Conservation (phyloP, 805 yeast genomes). For the Lachancea nothofagi region DNA sequence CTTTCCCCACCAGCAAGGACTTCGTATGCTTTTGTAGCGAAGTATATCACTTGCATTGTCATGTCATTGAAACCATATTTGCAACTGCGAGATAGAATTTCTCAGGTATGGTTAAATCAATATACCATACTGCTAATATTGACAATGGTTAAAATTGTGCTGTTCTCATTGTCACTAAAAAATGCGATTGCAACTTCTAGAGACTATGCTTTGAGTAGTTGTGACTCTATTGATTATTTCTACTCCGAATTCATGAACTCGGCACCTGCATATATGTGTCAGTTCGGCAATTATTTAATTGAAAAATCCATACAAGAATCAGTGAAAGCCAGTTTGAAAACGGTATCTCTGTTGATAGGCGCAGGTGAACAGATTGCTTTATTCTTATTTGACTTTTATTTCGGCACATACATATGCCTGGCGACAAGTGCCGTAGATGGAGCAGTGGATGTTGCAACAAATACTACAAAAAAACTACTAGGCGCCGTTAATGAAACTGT, state of each 20-base stretch:
- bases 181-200: slow-evolving; percentile 39
- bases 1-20: neutral
- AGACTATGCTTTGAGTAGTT: slow-evolving; percentile 37
- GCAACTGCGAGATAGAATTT: slow-evolving; percentile 45
- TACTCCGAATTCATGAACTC: slow-evolving; percentile 34
- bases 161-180: slow-evolving; percentile 48
- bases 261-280: slow-evolving; percentile 53
- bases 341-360: slow-evolving; percentile 44
- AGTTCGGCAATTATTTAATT: slow-evolving; percentile 48
- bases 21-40: neutral
- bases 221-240: slow-evolving; percentile 42
- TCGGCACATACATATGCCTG: slow-evolving; percentile 87
- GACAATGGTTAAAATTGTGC: slow-evolving; percentile 51
- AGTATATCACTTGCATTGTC: neutral
- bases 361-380: slow-evolving; percentile 54
- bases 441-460: slow-evolving; percentile 63
- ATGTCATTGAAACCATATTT: slow-evolving; percentile 34
- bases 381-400: slow-evolving; percentile 62
- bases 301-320: slow-evolving; percentile 43
- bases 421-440: slow-evolving; percentile 69
- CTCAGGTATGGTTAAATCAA: slow-evolving; percentile 65
- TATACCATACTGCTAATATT: slow-evolving; percentile 53
- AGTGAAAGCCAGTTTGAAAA: slow-evolving; percentile 40
- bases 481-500: slow-evolving; percentile 57
- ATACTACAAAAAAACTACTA: slow-evolving; percentile 62